Evolutionary conservation across 2,329 filamentous ascomycete species (phyloP).

Genomic region (Talaromyces islandicus): DNA sequence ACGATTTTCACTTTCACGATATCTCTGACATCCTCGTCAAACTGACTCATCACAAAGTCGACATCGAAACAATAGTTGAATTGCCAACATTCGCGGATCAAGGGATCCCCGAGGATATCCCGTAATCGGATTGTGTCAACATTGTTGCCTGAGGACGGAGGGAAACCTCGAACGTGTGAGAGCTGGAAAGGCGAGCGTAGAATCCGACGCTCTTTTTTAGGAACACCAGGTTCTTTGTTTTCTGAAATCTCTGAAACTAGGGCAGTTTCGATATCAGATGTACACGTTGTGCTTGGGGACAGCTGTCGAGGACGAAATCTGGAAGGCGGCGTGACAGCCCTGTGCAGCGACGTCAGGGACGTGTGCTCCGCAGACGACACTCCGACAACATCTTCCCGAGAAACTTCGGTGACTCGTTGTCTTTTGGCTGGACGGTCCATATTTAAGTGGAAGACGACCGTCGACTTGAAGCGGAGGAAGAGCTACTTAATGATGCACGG

Average conservation of each 20-base stretch:
- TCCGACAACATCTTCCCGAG: too few relatives aligned
- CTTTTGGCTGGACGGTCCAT: constrained; percentile 3
- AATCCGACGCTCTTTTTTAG: constrained; percentile 8
- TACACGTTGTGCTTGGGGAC: too few relatives aligned
- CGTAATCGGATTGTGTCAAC: constrained; percentile 58
- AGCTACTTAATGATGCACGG: too few relatives aligned
- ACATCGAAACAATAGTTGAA: constrained; percentile 54
- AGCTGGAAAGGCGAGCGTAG: constrained; percentile 64
- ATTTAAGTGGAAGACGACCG: too few relatives aligned
- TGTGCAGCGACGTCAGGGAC: constrained; percentile 21
- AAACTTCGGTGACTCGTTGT: neutral
- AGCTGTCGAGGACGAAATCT: too few relatives aligned
- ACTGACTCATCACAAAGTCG: constrained; percentile 55
- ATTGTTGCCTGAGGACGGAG: constrained; percentile 51
- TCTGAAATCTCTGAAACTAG: too few relatives aligned
- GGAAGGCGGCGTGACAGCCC: constrained; percentile 25
- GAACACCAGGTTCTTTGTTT: neutral
- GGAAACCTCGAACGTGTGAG: constrained; percentile 62
- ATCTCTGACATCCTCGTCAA: constrained; percentile 51
- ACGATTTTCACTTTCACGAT: constrained; percentile 53
- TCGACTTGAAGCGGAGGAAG: too few relatives aligned
- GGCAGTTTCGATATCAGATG: neutral
- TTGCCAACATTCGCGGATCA: constrained; percentile 59
- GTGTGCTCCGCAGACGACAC: too few relatives aligned
- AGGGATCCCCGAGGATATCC: constrained; percentile 66